phyloP scores from a whole-genome alignment of 176 grass and related monocot species.

The Hordeum vulgare region DNA sequence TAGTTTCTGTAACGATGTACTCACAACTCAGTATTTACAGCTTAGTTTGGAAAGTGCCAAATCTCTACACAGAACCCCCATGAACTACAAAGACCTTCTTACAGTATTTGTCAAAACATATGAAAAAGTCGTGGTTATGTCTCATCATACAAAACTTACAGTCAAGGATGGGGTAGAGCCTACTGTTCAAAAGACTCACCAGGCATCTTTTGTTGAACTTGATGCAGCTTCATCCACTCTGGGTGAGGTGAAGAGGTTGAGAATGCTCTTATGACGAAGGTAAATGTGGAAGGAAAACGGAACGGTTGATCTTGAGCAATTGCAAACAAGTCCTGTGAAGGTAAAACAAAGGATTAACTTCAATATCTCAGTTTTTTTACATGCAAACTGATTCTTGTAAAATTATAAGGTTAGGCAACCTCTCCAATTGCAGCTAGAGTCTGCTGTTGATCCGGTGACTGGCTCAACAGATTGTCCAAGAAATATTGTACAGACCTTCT shows the following conservation, averaged over 20 bases:
- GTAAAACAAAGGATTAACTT: constrained; percentile 5
- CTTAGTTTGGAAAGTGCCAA: not conserved
- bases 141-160: too few species aligned
- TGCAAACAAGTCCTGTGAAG: constrained; percentile 89
- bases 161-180: too few species aligned
- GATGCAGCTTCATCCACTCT: too few species aligned
- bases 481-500: constrained; percentile 91
- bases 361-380: not conserved
- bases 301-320: constrained; percentile 97
- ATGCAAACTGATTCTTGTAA: not conserved
- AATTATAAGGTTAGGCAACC: constrained; percentile 30
- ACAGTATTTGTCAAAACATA: too few species aligned
- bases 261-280: constrained; percentile 91
- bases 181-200: too few species aligned
- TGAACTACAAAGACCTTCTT: too few species aligned
- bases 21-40: not conserved
- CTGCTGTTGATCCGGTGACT: constrained; percentile 76
- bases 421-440: constrained; percentile 87
- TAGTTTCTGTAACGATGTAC: not conserved
- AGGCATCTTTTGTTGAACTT: too few species aligned
- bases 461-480: constrained; percentile 79
- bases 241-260: too few species aligned
- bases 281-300: constrained; percentile 95
- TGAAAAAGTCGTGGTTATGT: too few species aligned
- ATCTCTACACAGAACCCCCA: too few species aligned